phyloP scores from a whole-genome alignment of 2,329 filamentous ascomycete genomes.

The Colletotrichum viniferum region DNA sequence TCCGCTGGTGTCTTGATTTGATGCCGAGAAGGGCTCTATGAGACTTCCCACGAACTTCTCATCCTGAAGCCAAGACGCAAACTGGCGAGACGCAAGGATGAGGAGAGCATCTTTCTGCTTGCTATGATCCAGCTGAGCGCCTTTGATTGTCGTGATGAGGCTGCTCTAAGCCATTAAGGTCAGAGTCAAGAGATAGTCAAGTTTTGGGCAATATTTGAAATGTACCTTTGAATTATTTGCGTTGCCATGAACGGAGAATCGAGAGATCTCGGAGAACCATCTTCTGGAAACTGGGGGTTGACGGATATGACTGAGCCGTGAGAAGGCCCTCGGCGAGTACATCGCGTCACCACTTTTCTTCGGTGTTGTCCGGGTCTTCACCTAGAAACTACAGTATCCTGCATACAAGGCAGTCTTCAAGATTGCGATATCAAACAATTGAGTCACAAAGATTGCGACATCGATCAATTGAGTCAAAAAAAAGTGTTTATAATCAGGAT shows the following conservation, averaged over 20 bases:
- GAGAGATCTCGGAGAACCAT: neutral
- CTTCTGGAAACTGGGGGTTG: neutral
- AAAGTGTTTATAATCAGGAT: neutral
- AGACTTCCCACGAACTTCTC: conserved; percentile 38
- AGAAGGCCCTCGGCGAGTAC: neutral
- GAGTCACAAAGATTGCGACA: neutral
- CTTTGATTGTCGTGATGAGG: neutral
- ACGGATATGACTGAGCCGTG: neutral
- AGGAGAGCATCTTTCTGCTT: conserved; percentile 44
- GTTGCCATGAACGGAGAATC: conserved; percentile 9
- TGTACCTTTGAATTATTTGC: neutral
- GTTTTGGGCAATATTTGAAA: neutral
- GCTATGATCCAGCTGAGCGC: neutral
- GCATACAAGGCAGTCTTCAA: neutral
- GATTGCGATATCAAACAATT: neutral
- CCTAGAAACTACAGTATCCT: neutral
- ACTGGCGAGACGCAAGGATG: conserved; percentile 53
- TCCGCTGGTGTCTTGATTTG: conserved; percentile 18
- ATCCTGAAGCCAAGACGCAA: conserved; percentile 54
- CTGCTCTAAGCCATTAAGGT: neutral
- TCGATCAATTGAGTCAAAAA: neutral
- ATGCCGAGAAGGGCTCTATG: conserved; percentile 17
- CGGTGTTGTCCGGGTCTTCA: neutral
- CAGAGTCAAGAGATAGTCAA: neutral
- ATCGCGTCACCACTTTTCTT: neutral